These are phyloP conservation scores for Saccharomycopsis sp. DNA, from an alignment of 805 yeast species.

Conservation along the genomic window DNA sequence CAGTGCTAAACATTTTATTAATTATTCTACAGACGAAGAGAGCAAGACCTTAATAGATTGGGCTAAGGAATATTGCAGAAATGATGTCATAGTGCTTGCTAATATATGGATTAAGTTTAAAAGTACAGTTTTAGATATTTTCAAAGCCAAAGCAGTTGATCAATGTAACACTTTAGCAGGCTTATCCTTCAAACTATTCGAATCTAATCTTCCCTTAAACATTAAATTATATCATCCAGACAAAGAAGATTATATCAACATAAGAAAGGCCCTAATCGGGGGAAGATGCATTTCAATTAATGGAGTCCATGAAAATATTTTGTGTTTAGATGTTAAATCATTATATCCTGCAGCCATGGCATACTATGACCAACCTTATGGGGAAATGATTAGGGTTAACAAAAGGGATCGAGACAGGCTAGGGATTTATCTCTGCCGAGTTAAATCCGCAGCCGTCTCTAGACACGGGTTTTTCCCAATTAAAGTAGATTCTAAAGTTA, in stretches of 20 bases:
- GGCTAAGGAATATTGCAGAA: constrained; percentile 4
- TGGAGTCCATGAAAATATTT: constrained; percentile 1
- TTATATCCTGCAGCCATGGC: constrained; percentile 10
- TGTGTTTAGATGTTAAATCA: constrained; percentile 7
- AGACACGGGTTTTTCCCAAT: constrained; percentile 1
- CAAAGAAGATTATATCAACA: constrained; percentile 2
- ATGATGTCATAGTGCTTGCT: constrained; percentile 5
- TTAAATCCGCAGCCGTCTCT: neutral
- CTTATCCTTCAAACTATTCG: constrained; percentile 3
- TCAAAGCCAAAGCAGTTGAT: constrained; percentile 1
- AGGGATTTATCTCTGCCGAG: neutral
- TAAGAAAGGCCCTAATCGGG: constrained; percentile 5
- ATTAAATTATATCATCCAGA: constrained; percentile 6
- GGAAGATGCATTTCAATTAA: constrained; percentile 3
- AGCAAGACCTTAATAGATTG: no score
- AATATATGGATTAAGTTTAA: constrained; percentile 7
- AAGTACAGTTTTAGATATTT: neutral
- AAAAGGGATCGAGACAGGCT: neutral
- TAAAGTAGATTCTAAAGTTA: constrained; percentile 1
- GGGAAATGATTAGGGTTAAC: constrained; percentile 1
- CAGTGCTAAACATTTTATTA: no score
- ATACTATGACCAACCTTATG: constrained; percentile 6
- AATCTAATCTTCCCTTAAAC: neutral
- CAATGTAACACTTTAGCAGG: constrained; percentile 4
- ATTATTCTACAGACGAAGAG: no score